Evolutionary conservation across 2,329 filamentous ascomycete genomes (phyloP).

Genomic region (Fonsecaea monophora): DNA sequence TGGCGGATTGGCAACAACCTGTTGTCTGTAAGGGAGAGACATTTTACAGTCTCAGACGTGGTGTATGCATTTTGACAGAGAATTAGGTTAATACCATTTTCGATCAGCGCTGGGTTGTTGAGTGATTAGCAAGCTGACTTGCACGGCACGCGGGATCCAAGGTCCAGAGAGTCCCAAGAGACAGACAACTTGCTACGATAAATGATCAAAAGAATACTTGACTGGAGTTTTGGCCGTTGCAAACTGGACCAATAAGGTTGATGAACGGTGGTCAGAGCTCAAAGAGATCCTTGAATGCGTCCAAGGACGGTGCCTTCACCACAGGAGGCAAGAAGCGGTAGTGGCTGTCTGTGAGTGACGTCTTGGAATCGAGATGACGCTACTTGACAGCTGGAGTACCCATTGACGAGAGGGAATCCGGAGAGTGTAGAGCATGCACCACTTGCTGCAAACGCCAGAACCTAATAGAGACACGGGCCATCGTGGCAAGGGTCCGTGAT

Average conservation of each 20-base stretch:
- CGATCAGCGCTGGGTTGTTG: background rate
- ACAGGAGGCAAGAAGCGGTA: background rate
- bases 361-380: background rate
- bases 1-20: slow-evolving; percentile 11
- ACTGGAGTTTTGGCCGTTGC: background rate
- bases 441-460: background rate
- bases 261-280: background rate
- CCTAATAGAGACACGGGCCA: background rate
- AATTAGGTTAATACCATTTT: background rate
- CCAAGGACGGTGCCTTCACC: background rate
- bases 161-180: background rate
- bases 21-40: slow-evolving; percentile 9
- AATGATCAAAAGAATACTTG: background rate
- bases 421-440: background rate
- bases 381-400: background rate
- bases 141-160: background rate
- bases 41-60: background rate
- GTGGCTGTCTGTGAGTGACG: background rate
- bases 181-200: background rate
- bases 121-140: background rate
- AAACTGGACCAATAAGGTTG: background rate
- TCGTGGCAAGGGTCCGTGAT: background rate
- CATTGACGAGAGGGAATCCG: background rate
- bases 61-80: background rate
- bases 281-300: background rate